These are phyloP conservation scores for Mrakia gelida DNA, from an alignment of 768 basidiomycete species.

Conservation along the genomic window DNA sequence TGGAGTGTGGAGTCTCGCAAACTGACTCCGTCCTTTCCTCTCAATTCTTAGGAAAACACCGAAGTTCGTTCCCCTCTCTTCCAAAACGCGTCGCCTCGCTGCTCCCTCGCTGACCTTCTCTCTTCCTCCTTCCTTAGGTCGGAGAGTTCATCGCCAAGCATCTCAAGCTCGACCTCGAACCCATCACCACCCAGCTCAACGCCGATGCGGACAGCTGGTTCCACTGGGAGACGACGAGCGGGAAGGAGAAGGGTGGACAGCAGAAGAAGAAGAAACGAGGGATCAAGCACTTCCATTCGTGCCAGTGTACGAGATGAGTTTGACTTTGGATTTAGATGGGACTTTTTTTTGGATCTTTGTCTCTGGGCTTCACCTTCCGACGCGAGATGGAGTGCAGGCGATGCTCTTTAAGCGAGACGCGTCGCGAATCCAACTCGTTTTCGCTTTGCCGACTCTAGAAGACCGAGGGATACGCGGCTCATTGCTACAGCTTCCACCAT, in stretches of 20 bases:
- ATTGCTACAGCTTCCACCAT: no score
- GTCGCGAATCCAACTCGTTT: no score
- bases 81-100: background rate
- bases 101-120: background rate
- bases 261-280: constrained; percentile 25
- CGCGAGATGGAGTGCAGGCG: no score
- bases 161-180: constrained; percentile 32
- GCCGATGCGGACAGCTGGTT: constrained; percentile 21
- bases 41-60: constrained; percentile 34
- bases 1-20: no score
- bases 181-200: constrained; percentile 15
- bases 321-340: background rate
- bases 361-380: no score
- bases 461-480: no score
- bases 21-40: no score
- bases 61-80: constrained; percentile 25
- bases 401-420: no score
- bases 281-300: constrained; percentile 36
- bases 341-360: background rate
- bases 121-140: constrained; percentile 24
- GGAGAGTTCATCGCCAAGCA: constrained; percentile 36
- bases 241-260: constrained; percentile 19
- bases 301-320: background rate
- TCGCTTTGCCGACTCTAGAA: no score
- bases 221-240: constrained; percentile 19